phyloP scores from a whole-genome alignment of 2,329 filamentous ascomycete species.

The Raffaelea deltoideospora region DNA sequence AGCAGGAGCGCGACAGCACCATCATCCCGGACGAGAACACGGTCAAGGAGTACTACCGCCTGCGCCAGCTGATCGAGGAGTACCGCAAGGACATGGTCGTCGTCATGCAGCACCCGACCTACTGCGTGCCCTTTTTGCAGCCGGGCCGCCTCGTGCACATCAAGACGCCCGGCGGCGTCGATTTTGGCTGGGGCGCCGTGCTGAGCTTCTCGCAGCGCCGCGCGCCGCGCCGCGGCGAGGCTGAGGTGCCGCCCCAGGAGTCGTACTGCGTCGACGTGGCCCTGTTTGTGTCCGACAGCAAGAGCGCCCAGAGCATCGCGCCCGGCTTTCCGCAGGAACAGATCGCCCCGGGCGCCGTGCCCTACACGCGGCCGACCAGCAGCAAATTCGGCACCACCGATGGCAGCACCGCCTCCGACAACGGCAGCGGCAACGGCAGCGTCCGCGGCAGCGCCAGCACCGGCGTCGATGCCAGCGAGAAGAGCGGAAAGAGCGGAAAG shows the following conservation, averaged over 20 bases:
- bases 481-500: not conserved
- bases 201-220: conserved; percentile 57
- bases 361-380: no score
- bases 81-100: conserved; percentile 82
- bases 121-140: conserved; percentile 74
- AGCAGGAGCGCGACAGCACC: conserved; percentile 58
- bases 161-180: conserved; percentile 55
- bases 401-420: conserved; percentile 42
- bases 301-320: conserved; percentile 27
- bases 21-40: conserved; percentile 72
- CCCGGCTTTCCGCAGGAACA: conserved; percentile 22
- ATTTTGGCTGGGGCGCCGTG: conserved; percentile 92
- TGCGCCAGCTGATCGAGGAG: conserved; percentile 67
- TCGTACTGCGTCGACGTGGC: conserved; percentile 73
- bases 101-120: conserved; percentile 82
- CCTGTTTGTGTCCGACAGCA: conserved; percentile 38
- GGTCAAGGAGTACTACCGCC: conserved; percentile 86
- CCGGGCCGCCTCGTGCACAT: conserved; percentile 78
- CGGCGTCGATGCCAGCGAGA: not conserved
- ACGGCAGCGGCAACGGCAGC: conserved; percentile 35
- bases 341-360: conserved; percentile 50
- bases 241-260: conserved; percentile 59
- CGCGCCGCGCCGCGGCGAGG: conserved; percentile 44
- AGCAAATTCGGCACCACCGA: no score
- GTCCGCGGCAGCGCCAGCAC: not conserved